phyloP scores from a whole-genome alignment of 2,329 filamentous ascomycete genomes.

The Claviceps sorghi region DNA sequence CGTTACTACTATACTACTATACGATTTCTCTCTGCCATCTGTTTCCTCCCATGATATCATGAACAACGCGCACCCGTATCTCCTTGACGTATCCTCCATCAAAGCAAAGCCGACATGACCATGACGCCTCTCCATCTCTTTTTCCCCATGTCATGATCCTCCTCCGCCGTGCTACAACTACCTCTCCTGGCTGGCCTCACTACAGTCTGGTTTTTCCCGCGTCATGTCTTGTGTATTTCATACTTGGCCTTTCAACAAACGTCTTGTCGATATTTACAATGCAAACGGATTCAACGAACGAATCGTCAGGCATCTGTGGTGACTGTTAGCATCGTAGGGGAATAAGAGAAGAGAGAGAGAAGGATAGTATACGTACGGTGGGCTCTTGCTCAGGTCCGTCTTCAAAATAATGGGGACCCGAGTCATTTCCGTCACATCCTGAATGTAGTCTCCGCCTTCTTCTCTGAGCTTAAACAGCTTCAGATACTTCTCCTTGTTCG shows the following conservation, averaged over 20 bases:
- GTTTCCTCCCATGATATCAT: conserved; percentile 3
- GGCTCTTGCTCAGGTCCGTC: conserved; percentile 96
- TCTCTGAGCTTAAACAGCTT: conserved; percentile 81
- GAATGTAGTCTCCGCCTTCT: conserved; percentile 89
- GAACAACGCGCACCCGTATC: not conserved
- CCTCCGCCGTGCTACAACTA: not conserved
- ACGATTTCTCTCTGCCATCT: not conserved
- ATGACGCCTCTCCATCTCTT: conserved; percentile 1
- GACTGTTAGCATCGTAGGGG: not conserved
- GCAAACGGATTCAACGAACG: conserved; percentile 71
- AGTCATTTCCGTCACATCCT: conserved; percentile 97
- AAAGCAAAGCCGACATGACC: not conserved
- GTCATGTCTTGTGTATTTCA: not conserved
- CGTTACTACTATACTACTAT: not conserved
- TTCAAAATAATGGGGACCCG: conserved; percentile 94
- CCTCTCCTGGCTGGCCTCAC: not conserved
- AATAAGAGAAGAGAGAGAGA: not conserved
- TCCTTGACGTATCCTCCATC: not conserved
- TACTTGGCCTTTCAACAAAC: not conserved
- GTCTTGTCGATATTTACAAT: conserved; percentile 22
- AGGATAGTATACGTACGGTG: conserved; percentile 66
- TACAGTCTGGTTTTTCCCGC: not conserved
- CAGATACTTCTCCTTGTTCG: conserved; percentile 92
- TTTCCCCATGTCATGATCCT: not conserved
- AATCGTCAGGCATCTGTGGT: conserved; percentile 60